Evolutionary conservation across 2,329 filamentous ascomycete genomes (phyloP), one percentile per base, ranked within the genome.

Genomic region (Exophiala calicioides): DNA sequence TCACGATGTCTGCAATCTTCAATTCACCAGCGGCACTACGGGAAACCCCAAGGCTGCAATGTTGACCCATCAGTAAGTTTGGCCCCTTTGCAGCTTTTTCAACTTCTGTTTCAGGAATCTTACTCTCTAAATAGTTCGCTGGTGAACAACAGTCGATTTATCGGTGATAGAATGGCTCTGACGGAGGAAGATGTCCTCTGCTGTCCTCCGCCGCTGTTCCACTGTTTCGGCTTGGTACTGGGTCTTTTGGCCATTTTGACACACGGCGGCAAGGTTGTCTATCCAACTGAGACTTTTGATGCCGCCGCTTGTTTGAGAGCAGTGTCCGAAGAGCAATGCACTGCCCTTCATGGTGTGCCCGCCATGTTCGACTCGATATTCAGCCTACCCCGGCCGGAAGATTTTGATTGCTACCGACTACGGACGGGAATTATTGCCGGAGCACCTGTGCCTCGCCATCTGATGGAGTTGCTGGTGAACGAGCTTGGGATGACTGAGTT

Each of bases 121-220:
- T 33, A 7, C 33, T 18, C 9, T 35, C 12, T 2, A 8, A 15
- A 20, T n/a, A 72, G 69, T 47, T 70, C 69, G 33, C 47, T 68
- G 3, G 60, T 82, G 59, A 85, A 86, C 64, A 85, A 85, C 63
- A 76, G 81, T 5, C 78, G 82, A 21, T 85, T 85, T 68, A 84
- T 85, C 38, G 86, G 85, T 43, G 84, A 88, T 65, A 79, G 85
- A 32, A 86, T 90, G 84, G 75, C 79, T 4, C 74, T 91, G 12
- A 82, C 79, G 0, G 68, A 78, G 2, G 70, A 74, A 34, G 86
- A 90, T 60, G 72, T 84, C 5, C 74, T 93, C 8, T 91, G 87
- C 71, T 93, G 88, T 64, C 87, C 87, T 3, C 87, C 88, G 0
- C 88, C 88, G 0, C 75, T 93, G 3, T 93, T 93, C 73, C 88